Evolutionary conservation across 2,329 filamentous ascomycete species (phyloP).

Genomic region (Talaromyces amestolkiae): DNA sequence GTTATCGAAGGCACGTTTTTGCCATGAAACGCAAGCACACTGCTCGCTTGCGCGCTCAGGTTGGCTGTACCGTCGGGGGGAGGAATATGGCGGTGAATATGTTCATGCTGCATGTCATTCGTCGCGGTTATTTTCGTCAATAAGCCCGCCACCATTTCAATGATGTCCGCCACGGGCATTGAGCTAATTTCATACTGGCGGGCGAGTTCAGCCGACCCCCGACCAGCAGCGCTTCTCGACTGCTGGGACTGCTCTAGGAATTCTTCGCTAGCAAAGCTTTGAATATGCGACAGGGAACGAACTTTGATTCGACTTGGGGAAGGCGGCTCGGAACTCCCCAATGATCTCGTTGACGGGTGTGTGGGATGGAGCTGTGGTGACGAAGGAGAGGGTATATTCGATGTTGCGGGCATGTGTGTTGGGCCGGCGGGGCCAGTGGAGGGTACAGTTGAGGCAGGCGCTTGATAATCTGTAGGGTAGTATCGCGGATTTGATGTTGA

Average conservation of each 20-base stretch:
- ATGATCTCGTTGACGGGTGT: conserved; percentile 43
- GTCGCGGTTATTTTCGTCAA: conserved; percentile 96
- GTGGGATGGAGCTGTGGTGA: conserved; percentile 48
- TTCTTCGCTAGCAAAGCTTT: conserved; percentile 80
- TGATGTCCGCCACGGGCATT: conserved; percentile 96
- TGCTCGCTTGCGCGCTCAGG: conserved; percentile 63
- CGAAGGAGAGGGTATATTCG: conserved; percentile 36
- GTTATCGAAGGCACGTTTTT: conserved; percentile 98
- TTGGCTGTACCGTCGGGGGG: conserved; percentile 58
- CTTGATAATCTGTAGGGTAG: conserved; percentile 7
- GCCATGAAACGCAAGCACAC: conserved; percentile 90
- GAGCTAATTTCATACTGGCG: conserved; percentile 88
- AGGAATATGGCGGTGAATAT: conserved; percentile 72
- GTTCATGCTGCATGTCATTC: conserved; percentile 91
- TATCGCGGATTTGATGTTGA: conserved; percentile 8
- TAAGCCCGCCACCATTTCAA: conserved; percentile 97
- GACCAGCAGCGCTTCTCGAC: conserved; percentile 32
- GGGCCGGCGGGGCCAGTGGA: background rate
- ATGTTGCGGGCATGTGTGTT: conserved; percentile 8
- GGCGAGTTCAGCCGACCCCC: conserved; percentile 46
- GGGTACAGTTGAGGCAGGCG: background rate
- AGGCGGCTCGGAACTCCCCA: conserved; percentile 42
- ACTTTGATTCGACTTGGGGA: conserved; percentile 69
- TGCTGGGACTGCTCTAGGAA: conserved; percentile 57
- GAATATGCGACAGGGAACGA: conserved; percentile 85